phyloP scores from a whole-genome alignment of 208 protist species.

The Acanthamoeba royreba region DNA sequence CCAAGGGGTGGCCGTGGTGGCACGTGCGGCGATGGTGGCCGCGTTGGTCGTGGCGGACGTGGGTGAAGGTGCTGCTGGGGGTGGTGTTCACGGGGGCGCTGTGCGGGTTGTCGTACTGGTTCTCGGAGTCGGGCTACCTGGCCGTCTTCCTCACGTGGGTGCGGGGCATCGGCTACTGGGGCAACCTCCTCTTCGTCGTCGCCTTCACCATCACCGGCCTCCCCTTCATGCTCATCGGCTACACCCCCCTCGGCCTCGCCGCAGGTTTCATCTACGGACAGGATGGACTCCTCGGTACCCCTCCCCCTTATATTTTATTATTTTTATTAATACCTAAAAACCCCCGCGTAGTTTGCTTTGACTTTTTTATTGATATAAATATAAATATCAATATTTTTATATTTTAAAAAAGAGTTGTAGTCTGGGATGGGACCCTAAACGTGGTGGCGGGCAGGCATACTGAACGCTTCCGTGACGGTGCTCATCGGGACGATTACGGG shows the following conservation, averaged over 20 bases:
- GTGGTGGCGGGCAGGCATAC: background rate
- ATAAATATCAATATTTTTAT: background rate
- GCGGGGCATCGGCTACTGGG: background rate
- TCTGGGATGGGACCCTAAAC: background rate
- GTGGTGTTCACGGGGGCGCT: background rate
- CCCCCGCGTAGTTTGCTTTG: background rate
- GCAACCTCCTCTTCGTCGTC: background rate
- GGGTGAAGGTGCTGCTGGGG: background rate
- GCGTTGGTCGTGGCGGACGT: background rate
- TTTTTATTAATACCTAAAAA: background rate
- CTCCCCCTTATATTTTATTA: too few species aligned
- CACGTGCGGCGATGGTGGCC: background rate
- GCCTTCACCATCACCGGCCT: background rate
- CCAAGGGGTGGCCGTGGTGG: too few species aligned
- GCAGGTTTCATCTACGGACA: background rate
- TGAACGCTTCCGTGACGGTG: background rate
- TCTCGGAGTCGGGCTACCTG: background rate
- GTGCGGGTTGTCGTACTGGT: background rate
- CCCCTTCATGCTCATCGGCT: constrained; percentile 14
- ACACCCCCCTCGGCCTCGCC: background rate
- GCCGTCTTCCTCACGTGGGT: constrained; percentile 8
- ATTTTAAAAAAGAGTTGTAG: background rate
- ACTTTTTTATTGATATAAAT: too few species aligned
- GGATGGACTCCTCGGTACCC: background rate
- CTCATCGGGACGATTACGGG: background rate